Conservation (phyloP, 2,329 filamentous ascomycete species). For the Talaromyces sp. region DNA sequence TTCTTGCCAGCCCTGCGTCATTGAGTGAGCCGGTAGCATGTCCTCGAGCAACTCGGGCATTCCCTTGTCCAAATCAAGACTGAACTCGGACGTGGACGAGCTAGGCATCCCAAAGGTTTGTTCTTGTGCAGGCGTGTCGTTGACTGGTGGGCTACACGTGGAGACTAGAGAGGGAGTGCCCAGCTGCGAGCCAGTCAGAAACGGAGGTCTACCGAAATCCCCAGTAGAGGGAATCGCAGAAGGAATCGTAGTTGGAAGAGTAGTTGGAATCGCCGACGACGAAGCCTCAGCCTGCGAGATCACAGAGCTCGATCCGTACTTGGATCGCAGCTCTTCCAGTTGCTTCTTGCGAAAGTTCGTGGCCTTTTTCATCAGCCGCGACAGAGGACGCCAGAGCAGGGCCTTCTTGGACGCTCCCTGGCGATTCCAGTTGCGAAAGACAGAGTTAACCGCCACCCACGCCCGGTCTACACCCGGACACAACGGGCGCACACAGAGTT, state of each 20-base stretch:
- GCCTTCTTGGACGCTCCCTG: conserved; percentile 42
- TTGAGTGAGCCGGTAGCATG: conserved; percentile 25
- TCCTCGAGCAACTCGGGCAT: conserved; percentile 18
- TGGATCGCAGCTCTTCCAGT: conserved; percentile 17
- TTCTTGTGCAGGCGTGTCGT: neutral
- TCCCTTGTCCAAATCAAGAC: conserved; percentile 22
- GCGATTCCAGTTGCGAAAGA: conserved; percentile 34
- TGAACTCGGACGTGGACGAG: conserved; percentile 4
- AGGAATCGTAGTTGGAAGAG: neutral
- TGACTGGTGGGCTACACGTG: neutral
- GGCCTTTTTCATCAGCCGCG: conserved; percentile 57
- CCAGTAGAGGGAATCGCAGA: neutral
- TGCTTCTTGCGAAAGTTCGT: conserved; percentile 49
- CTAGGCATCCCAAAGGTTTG: neutral
- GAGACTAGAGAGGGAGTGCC: neutral
- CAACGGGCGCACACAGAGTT: conserved; percentile 53
- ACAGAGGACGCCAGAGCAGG: conserved; percentile 59
- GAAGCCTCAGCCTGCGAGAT: neutral
- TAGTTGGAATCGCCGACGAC: neutral
- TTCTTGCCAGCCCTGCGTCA: conserved; percentile 12
- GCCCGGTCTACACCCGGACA: conserved; percentile 56
- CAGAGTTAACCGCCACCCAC: conserved; percentile 51
- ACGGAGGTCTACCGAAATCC: neutral
- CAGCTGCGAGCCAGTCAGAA: neutral
- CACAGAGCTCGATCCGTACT: neutral